Conservation (phyloP, 495 filamentous ascomycete genomes). For the Xanthoparmelia taractica region DNA sequence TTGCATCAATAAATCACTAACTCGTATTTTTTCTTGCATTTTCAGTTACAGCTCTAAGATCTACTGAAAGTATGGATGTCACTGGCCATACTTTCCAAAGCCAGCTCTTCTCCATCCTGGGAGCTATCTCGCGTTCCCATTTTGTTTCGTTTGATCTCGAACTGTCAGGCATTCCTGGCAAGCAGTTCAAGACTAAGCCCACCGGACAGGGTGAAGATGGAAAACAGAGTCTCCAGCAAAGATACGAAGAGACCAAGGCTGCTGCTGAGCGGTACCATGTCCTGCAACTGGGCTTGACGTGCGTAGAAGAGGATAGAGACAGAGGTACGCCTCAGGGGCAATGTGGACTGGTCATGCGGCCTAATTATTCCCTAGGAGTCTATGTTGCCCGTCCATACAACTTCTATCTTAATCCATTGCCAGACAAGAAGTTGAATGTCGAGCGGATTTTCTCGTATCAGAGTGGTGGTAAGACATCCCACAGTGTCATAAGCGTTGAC, state of each 20-base stretch:
- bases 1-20: background rate
- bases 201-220: conserved; percentile 18
- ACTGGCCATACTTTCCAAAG: conserved; percentile 44
- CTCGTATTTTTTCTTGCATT: background rate
- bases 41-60: background rate
- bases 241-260: conserved; percentile 56
- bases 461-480: conserved; percentile 37
- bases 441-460: conserved; percentile 49
- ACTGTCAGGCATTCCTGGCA: conserved; percentile 57
- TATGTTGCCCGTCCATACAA: conserved; percentile 65
- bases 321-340: conserved; percentile 30
- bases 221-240: conserved; percentile 48
- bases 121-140: conserved; percentile 49
- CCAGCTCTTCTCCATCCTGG: conserved; percentile 51
- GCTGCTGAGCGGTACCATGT: conserved; percentile 65
- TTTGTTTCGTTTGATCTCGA: conserved; percentile 74
- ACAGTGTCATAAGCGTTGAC: background rate
- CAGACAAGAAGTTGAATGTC: conserved; percentile 42
- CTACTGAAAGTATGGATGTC: conserved; percentile 54
- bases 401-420: conserved; percentile 52
- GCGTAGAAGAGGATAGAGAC: conserved; percentile 47
- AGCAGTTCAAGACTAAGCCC: conserved; percentile 25
- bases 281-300: conserved; percentile 69
- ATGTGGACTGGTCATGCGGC: conserved; percentile 13
- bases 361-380: conserved; percentile 32